Percentiles rank a stretch among this genome's conserved stretches.
These are phyloP conservation scores for Massarina eburnea DNA, from an alignment of 2,329 filamentous ascomycete genomes.

Conservation along the genomic window DNA sequence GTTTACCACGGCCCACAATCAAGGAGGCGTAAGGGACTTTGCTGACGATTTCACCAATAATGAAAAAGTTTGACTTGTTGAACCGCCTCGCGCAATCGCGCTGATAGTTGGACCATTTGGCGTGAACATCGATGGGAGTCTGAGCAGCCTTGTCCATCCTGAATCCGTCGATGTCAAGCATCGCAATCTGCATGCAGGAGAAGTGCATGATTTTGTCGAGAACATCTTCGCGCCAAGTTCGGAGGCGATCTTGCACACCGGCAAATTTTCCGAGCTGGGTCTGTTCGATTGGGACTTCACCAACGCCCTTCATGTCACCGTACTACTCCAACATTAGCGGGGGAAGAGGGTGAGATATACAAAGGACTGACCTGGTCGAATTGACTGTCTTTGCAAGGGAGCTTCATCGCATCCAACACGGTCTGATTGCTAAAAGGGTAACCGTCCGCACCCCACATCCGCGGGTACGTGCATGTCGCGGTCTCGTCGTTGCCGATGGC, in stretches of 20 bases:
- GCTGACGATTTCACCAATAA: conserved; percentile 65
- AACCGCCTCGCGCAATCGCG: conserved; percentile 59
- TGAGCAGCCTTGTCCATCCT: conserved; percentile 69
- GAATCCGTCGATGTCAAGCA: conserved; percentile 67
- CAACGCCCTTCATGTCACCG: conserved; percentile 62
- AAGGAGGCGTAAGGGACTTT: conserved; percentile 63
- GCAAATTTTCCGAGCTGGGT: conserved; percentile 66
- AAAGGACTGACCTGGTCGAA: conserved; percentile 51
- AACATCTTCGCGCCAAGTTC: conserved; percentile 64
- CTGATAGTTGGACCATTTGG: conserved; percentile 59
- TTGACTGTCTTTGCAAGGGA: conserved; percentile 62
- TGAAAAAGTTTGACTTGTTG: conserved; percentile 65
- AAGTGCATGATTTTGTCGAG: conserved; percentile 60
- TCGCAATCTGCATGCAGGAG: conserved; percentile 64
- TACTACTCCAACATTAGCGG: conserved; percentile 45
- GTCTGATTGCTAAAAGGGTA: conserved; percentile 52
- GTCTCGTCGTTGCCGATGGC: conserved; percentile 53
- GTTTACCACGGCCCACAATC: conserved; percentile 63
- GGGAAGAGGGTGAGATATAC: background rate
- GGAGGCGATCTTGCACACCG: conserved; percentile 66
- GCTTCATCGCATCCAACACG: conserved; percentile 25
- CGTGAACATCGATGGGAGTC: conserved; percentile 63
- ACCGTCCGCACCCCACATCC: conserved; percentile 63
- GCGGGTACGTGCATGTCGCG: conserved; percentile 57
- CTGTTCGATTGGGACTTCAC: conserved; percentile 64